Evolutionary conservation across 768 basidiomycete genomes (phyloP), one percentile per base, ranked within the genome.

Genomic region (Kwoniella sp.): DNA sequence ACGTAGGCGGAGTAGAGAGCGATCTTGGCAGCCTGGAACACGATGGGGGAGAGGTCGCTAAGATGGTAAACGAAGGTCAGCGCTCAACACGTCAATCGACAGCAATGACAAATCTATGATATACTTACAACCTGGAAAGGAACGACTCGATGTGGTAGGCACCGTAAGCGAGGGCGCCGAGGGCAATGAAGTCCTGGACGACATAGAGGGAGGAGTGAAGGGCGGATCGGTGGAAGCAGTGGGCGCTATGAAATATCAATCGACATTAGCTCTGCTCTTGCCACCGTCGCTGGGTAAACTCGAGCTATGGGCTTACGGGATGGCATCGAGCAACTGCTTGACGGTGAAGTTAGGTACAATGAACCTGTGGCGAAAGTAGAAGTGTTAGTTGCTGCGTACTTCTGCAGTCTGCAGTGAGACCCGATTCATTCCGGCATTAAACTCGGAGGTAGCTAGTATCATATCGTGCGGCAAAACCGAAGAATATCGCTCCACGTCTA

Each of bases 151-250:
- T 82, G 79, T 84, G 87, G 55, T 81, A 84, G 21, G 91, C 85
- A 19, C 83, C 79, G 78, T 90, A 88, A 81, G 87, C 92, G 66
- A 89, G 81, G 62, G 80, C 83, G 15, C 83, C 84, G 75, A 96
- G 86, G 68, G 90, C 85, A 64, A 85, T 70, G 62, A 87, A 78
- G 79, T 98, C 94, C 86, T 88, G 90, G 47, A 87, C 78, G 64
- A 95, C 82, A 79, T 96, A 92, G 55, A 84, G 63, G 1, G 86
- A 87, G 3, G 92, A 92, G 77, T 83, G 85, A 72, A 93, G 65
- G 3, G 91, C 90, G 0, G 91, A 94, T 64, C 95, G 90, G 83
- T 94, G 84, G 82, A 88, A 91, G 83, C 95, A 97, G 81, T 92
- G 92, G 9, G 88, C 73, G 86, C 78, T 79, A 63, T 22, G 27